A percentile compares a stretch with the other conserved stretches of the same genome.
These are phyloP conservation scores for Ascoidea tarda DNA, from an alignment of 805 yeast species.

Conservation along the genomic window DNA sequence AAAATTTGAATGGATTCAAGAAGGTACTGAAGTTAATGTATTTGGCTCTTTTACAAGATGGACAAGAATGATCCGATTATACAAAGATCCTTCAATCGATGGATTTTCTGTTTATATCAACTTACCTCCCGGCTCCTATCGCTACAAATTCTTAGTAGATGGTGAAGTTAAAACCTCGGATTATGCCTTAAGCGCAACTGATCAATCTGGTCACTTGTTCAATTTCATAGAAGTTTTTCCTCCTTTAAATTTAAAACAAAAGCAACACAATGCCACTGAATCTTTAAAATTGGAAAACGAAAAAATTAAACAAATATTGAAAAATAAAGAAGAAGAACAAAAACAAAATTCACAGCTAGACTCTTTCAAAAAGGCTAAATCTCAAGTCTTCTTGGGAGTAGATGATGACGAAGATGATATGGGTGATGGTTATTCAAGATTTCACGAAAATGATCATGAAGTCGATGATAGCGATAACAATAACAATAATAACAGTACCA, in stretches of 20 bases:
- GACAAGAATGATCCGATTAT: conserved; percentile 92
- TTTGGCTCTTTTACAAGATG: conserved; percentile 98
- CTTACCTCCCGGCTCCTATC: conserved; percentile 81
- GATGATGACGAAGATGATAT: conserved; percentile 64
- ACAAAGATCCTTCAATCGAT: conserved; percentile 32
- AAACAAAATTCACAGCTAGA: background rate
- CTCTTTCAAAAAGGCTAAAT: background rate
- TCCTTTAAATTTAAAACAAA: conserved; percentile 5
- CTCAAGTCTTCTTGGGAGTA: conserved; percentile 24
- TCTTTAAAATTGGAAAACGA: background rate
- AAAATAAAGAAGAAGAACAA: background rate
- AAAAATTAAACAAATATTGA: background rate
- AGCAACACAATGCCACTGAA: conserved; percentile 2
- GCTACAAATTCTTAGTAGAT: conserved; percentile 88
- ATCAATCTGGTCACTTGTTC: conserved; percentile 91
- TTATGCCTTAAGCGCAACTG: conserved; percentile 90
- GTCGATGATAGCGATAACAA: background rate
- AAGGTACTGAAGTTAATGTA: conserved; percentile 91
- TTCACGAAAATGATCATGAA: conserved; percentile 43
- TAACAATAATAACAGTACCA: background rate
- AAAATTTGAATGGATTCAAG: conserved; percentile 85
- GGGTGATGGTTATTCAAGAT: conserved; percentile 70
- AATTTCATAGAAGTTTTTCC: conserved; percentile 65
- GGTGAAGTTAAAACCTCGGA: conserved; percentile 85
- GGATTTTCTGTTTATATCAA: conserved; percentile 57